Conservation (phyloP, 1,284 basidiomycete species). For the Ustilago vetiveriae region DNA sequence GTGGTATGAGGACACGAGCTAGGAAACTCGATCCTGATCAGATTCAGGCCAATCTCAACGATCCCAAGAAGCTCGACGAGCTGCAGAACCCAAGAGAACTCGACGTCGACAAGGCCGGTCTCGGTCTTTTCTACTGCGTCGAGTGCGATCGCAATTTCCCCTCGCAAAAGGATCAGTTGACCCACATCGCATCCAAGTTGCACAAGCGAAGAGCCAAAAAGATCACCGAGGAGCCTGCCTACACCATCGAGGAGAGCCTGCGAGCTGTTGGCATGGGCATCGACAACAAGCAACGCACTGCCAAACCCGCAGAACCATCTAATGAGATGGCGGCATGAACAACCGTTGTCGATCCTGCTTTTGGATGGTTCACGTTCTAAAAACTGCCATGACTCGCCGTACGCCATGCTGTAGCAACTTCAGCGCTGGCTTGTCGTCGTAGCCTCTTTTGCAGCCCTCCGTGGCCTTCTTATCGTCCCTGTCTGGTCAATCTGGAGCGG, state of each 20-base stretch:
- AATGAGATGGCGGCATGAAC: conserved; percentile 25
- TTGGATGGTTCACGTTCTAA: neutral
- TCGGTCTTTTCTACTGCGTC: conserved; percentile 66
- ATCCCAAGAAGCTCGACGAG: conserved; percentile 49
- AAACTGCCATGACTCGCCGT: too few species aligned
- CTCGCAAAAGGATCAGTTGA: conserved; percentile 56
- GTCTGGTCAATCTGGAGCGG: too few species aligned
- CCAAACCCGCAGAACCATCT: conserved; percentile 17
- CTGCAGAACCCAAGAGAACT: conserved; percentile 60
- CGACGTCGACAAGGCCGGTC: conserved; percentile 65
- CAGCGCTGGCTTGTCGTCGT: too few species aligned
- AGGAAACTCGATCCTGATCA: conserved; percentile 65
- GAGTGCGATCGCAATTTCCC: conserved; percentile 66
- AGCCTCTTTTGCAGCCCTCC: too few species aligned
- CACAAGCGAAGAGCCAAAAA: conserved; percentile 65
- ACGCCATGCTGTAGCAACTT: too few species aligned
- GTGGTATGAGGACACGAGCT: conserved; percentile 64
- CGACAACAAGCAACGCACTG: conserved; percentile 58
- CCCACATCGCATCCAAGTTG: conserved; percentile 60
- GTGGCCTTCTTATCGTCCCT: too few species aligned
- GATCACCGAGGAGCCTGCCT: conserved; percentile 60
- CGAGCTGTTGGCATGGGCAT: conserved; percentile 61
- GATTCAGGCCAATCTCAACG: conserved; percentile 59
- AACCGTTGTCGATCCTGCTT: neutral
- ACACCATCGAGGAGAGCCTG: conserved; percentile 63